Evolutionary conservation across 1,139 yeast genomes (phyloP), one percentile per base, ranked within the genome.

Genomic region (Pichia sp.): DNA sequence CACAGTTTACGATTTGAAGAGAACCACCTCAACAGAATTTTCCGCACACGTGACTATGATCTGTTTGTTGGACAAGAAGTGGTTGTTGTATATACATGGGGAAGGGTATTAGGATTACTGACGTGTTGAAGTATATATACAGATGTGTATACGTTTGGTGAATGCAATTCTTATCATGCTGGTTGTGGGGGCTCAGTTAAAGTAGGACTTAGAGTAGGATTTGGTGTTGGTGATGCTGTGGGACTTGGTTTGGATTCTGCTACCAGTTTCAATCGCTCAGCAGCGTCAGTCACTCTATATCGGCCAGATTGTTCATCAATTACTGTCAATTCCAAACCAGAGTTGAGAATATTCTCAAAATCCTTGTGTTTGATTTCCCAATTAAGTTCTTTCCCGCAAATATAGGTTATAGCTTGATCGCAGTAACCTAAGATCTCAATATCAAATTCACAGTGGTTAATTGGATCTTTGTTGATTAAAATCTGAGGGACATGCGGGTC

Each of bases 361-460:
- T 55, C 71, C 19, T 69, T 64, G 53, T 84, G 95, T 1, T 77
- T 69, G 35, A 86, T 67, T 5, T 67, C 61, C 96, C 96, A 86
- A 1, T 74, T 75, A 38, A 86, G 64, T 46, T 68, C 63, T 31
- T 71, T 68, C 4, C 57, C 56, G 43, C 81, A 70, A 4, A 89
- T 61, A 59, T 77, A 76, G 31, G 79, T 73, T 8, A 89, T 91
- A 10, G 77, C 86, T 50, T 85, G 94, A 57, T 91, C 97, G 63
- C 97, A 88, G 51, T 75, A 77, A 0, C 96, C 97, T 35, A 89
- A 64, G 15, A 91, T 60, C 25, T 80, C 76, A 19, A 86, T 74
- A 59, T 89, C 97, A 59, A 91, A 91, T 52, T 81, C 84, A 40
- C 79, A 70, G 58, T 84, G 91, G 35, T 68, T 69, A n/a, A 86